Conservation (phyloP, 2,329 filamentous ascomycete species). For the Penicillium sp. region DNA sequence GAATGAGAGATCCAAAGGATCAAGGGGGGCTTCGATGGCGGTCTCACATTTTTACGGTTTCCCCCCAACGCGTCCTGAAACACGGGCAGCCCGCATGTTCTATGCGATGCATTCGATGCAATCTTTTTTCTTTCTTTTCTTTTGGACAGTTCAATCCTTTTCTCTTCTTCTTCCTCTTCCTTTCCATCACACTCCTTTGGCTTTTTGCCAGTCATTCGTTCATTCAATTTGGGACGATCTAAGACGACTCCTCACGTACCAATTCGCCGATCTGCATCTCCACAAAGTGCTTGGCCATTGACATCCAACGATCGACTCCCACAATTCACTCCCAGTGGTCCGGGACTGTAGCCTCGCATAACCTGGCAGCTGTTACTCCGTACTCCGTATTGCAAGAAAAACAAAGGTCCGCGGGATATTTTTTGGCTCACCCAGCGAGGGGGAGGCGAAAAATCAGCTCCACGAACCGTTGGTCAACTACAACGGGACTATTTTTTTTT, state of each 20-base stretch:
- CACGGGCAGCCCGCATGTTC: slow-evolving; percentile 6
- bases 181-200: background rate
- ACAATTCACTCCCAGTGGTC: background rate
- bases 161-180: background rate
- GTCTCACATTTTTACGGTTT: slow-evolving; percentile 26
- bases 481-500: slow-evolving; percentile 5
- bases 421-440: background rate
- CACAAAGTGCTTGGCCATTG: slow-evolving; percentile 6
- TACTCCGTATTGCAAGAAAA: background rate
- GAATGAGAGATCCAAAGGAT: background rate
- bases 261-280: slow-evolving; percentile 12
- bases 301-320: slow-evolving; percentile 5
- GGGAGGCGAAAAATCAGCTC: slow-evolving; percentile 3
- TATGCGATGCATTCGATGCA: background rate
- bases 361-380: background rate
- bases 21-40: slow-evolving; percentile 6
- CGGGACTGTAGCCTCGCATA: slow-evolving; percentile 2
- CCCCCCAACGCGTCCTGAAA: slow-evolving; percentile 22
- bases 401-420: background rate
- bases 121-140: background rate
- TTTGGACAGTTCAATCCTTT: background rate
- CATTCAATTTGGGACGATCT: background rate
- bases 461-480: background rate
- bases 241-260: background rate
- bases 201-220: slow-evolving; percentile 2